These are phyloP conservation scores for Macrocybe gigantea DNA, from an alignment of 768 basidiomycete species.

Conservation along the genomic window DNA sequence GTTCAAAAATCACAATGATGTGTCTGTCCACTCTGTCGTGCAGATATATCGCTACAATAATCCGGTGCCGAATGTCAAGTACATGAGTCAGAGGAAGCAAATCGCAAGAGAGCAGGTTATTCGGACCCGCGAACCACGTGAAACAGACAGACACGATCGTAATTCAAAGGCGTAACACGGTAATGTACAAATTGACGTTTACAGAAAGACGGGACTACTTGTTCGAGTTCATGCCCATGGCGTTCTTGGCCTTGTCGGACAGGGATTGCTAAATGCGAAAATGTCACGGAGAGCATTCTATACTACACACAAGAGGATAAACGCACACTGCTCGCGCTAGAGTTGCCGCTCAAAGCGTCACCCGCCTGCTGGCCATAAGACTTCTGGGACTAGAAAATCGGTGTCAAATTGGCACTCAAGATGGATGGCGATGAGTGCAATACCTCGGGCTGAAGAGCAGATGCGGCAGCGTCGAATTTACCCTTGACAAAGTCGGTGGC, in stretches of 20 bases:
- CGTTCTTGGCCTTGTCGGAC: constrained; percentile 46
- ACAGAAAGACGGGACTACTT: not conserved
- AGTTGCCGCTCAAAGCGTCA: constrained; percentile 42
- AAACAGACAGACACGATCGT: too few species aligned
- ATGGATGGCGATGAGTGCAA: constrained; percentile 4
- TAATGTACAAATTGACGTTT: too few species aligned
- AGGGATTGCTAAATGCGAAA: constrained; percentile 27
- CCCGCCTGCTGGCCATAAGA: constrained; percentile 41
- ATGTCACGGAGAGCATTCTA: not conserved
- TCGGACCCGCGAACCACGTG: too few species aligned
- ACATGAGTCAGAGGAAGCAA: too few species aligned
- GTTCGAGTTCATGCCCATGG: constrained; percentile 38
- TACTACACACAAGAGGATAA: not conserved
- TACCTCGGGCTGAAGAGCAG: constrained; percentile 45
- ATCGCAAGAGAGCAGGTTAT: too few species aligned
- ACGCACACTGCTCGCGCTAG: constrained; percentile 37
- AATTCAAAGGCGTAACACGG: too few species aligned
- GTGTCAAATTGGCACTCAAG: not conserved
- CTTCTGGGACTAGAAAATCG: constrained; percentile 40
- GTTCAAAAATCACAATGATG: too few species aligned
- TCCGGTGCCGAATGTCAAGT: too few species aligned
- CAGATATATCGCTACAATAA: too few species aligned
- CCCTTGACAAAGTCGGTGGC: constrained; percentile 43
- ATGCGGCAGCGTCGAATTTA: constrained; percentile 38
- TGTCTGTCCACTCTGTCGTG: too few species aligned